Evolutionary conservation across 345 rosid species (phyloP), one percentile per base, ranked within the genome.

Genomic region (Murraya koenigii): DNA sequence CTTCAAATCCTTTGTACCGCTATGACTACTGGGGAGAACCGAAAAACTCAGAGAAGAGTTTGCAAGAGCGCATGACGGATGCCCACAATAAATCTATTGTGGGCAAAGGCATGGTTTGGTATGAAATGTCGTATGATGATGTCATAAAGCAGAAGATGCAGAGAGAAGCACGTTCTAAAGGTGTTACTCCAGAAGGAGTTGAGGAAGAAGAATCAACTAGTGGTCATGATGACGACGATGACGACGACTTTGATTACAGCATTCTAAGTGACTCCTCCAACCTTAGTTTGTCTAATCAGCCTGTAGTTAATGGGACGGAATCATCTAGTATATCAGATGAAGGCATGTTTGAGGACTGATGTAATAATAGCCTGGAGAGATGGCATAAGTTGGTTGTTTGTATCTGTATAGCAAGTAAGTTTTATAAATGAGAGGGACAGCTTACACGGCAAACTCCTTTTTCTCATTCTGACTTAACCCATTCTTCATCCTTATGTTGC

Each of bases 21-120:
- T 92, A 93, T 41, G 98, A 95, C 81, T 95, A 93, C 80, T 95
- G 98, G 97, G 98, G 98, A 55, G 99, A 93, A 76, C 98, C 98
- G 8, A 87, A 89, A 90, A 90, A 86, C 89, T 93, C 97, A 10
- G 95, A 92, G 82, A 93, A 91, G 84, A 95, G 97, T 72, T 87
- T 87, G 84, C 91, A 89, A 80, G 85, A 88, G 73, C 82, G 98
- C 77, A 87, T 88, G 89, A 84, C 78, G 61, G 96, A 90, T 77
- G 89, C 90, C 58, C 94, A 93, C 86, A 91, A 93, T 85, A 93
- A 91, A 84, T 84, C 92, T 20, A 87, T 93, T 9, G 93, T 93
- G n/a, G 99, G 99, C 9, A 92, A 90, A 78, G 94, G 93, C 55
- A 73, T 69, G 0, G 91, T 90, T 25, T 95, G 98, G 99, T 90